Evolutionary conservation across 768 basidiomycete genomes (phyloP).

Genomic region (Boletus speciosus): DNA sequence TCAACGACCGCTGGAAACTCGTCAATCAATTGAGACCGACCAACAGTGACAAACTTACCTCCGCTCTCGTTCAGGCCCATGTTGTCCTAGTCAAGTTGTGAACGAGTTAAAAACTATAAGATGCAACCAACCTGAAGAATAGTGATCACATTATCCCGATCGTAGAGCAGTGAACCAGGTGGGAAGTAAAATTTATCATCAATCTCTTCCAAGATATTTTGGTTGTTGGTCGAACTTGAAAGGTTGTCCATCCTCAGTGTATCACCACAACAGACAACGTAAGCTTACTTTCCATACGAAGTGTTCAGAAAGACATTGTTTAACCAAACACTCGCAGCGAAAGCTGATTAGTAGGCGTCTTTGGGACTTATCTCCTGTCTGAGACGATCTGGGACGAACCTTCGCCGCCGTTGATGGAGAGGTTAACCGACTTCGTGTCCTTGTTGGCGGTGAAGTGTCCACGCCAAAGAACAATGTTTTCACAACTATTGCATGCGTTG

Average conservation of each 20-base stretch:
- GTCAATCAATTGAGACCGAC: constrained; percentile 1
- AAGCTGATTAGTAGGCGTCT: constrained; percentile 38
- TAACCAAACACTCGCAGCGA: constrained; percentile 80
- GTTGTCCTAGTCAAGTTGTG: constrained; percentile 52
- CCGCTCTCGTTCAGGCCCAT: constrained; percentile 73
- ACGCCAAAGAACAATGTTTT: constrained; percentile 78
- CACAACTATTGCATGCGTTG: constrained; percentile 50
- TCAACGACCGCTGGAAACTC: constrained; percentile 37
- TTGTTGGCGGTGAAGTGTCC: constrained; percentile 72
- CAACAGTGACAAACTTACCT: constrained; percentile 31
- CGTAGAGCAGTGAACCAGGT: constrained; percentile 43
- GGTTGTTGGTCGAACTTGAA: constrained; percentile 60
- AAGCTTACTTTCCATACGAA: constrained; percentile 66
- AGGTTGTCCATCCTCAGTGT: not conserved
- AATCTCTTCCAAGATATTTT: constrained; percentile 57
- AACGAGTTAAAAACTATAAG: not conserved
- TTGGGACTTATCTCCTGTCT: not conserved
- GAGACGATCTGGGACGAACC: constrained; percentile 37
- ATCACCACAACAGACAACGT: not conserved
- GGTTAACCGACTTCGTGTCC: constrained; percentile 58
- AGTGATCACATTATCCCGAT: constrained; percentile 71
- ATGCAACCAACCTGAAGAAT: constrained; percentile 57
- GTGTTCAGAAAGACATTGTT: constrained; percentile 71
- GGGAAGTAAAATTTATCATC: constrained; percentile 68
- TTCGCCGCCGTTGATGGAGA: constrained; percentile 80